phyloP scores from a whole-genome alignment of 176 grass and related monocot species.

The Secale cereale region DNA sequence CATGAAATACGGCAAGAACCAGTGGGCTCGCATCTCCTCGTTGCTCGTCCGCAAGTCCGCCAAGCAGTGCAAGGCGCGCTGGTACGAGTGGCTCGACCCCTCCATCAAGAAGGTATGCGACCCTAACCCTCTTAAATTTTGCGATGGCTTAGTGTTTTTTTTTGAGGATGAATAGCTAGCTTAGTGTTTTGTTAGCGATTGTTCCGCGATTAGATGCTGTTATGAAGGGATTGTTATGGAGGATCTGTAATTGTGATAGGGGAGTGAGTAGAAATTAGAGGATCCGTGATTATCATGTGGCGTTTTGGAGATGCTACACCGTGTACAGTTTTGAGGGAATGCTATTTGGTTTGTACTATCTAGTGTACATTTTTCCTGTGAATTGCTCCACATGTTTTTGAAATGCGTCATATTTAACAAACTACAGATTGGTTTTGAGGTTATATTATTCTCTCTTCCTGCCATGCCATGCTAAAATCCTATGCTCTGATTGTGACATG shows the following conservation, averaged over 20 bases:
- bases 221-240: neutral
- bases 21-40: conserved; percentile 81
- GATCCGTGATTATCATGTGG: neutral
- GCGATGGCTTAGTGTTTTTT: neutral
- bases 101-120: conserved; percentile 61
- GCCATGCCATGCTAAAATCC: conserved; percentile 3
- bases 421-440: neutral
- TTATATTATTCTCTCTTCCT: neutral
- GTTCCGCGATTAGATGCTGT: neutral
- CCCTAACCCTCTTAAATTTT: neutral
- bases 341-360: neutral
- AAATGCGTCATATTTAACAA: neutral
- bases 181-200: neutral
- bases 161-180: too few relatives aligned
- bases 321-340: neutral
- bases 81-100: conserved; percentile 84
- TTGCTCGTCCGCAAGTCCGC: conserved; percentile 83
- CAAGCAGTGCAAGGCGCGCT: conserved; percentile 82
- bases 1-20: conserved; percentile 91
- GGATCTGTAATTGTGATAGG: neutral
- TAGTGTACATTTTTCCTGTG: neutral
- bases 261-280: neutral
- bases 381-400: neutral
- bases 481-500: neutral
- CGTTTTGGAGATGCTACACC: neutral